Percentiles rank a stretch among this genome's conserved stretches.
Conservation (phyloP, 1,284 basidiomycete genomes). For the Melanopsichium pennsylvanicum region DNA sequence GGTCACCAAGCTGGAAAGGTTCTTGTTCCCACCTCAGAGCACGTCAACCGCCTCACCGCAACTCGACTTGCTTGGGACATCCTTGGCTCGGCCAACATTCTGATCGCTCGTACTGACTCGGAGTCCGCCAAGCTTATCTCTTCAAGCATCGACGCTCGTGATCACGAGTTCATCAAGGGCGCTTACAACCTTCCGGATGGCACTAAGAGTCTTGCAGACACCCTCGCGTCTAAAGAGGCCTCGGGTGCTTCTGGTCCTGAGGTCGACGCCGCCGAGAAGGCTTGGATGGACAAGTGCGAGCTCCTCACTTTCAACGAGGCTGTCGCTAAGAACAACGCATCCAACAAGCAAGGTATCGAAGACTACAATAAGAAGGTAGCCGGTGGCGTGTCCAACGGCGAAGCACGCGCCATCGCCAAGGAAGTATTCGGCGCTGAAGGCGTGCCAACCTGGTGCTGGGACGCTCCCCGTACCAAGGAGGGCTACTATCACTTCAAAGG, state of each 20-base stretch:
- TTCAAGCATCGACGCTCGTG: conserved; percentile 80
- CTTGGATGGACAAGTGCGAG: conserved; percentile 63
- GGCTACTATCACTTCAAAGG: conserved; percentile 89
- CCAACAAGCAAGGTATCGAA: conserved; percentile 68
- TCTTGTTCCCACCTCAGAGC: conserved; percentile 84
- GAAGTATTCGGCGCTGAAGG: conserved; percentile 74
- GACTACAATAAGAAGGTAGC: conserved; percentile 71
- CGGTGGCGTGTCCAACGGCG: conserved; percentile 76
- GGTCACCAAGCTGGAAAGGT: conserved; percentile 94
- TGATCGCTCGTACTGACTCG: conserved; percentile 90
- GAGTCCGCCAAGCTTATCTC: conserved; percentile 87
- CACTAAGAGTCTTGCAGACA: conserved; percentile 57
- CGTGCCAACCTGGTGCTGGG: conserved; percentile 83
- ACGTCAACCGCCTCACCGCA: conserved; percentile 81
- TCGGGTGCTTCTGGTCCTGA: conserved; percentile 52
- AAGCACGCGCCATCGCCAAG: conserved; percentile 77
- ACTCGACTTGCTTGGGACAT: conserved; percentile 88
- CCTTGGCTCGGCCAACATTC: conserved; percentile 83
- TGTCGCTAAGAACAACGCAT: conserved; percentile 68
- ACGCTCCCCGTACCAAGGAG: conserved; percentile 88
- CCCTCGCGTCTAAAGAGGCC: conserved; percentile 56
- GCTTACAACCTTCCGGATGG: conserved; percentile 60
- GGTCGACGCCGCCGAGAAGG: conserved; percentile 61
- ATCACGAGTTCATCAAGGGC: conserved; percentile 68
- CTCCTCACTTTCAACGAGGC: conserved; percentile 82